phyloP scores from a whole-genome alignment of 805 yeast species.

The Kuraishia borneana region DNA sequence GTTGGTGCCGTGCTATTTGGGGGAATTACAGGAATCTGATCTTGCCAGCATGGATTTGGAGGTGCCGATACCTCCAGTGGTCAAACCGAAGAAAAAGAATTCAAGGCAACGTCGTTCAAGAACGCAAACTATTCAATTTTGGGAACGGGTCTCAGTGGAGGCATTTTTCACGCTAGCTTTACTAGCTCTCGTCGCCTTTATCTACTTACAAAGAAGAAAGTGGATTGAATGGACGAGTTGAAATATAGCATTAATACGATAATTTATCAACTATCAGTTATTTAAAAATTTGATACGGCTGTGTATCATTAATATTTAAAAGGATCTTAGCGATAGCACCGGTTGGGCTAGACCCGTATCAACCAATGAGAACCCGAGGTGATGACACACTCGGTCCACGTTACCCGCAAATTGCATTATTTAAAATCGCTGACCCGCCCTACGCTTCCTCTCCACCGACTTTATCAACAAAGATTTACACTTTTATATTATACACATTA shows the following conservation, averaged over 20 bases:
- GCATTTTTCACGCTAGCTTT: constrained; percentile 11
- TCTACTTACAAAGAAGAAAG: constrained; percentile 18
- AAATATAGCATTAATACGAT: not conserved
- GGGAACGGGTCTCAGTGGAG: constrained; percentile 6
- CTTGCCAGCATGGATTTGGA: not conserved
- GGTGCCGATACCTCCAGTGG: not conserved
- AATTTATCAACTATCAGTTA: too few species aligned
- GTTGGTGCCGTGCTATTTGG: constrained; percentile 71
- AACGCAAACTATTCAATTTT: constrained; percentile 5
- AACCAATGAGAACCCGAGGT: too few species aligned
- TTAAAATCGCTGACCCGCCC: too few species aligned
- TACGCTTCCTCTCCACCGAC: constrained; percentile 7
- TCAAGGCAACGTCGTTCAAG: constrained; percentile 2
- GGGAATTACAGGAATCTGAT: constrained; percentile 57
- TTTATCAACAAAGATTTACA: not conserved
- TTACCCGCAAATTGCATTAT: too few species aligned
- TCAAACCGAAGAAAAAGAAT: not conserved
- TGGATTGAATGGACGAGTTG: constrained; percentile 13
- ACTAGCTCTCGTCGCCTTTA: constrained; percentile 14
- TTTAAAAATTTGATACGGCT: too few species aligned
- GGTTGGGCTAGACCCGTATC: too few species aligned
- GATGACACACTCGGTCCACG: too few species aligned
- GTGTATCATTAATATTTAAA: too few species aligned
- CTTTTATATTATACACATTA: constrained; percentile 14
- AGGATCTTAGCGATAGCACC: too few species aligned